A percentile compares a stretch with the other conserved stretches of the same genome.
Conservation (phyloP, 2,329 filamentous ascomycete species). For the Beauveria bassiana region DNA sequence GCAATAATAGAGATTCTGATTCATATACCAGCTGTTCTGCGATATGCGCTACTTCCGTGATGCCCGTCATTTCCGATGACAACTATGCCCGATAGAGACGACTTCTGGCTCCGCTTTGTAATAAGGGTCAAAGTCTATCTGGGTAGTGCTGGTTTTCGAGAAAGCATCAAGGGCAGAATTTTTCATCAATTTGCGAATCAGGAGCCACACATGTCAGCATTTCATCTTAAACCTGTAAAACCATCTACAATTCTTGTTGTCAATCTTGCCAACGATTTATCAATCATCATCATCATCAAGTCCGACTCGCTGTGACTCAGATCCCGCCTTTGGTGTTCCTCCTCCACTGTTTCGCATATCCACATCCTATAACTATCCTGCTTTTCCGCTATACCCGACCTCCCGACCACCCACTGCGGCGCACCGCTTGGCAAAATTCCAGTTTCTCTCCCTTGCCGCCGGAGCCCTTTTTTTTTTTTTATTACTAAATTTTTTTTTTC, state of each 20-base stretch:
- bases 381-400: conserved; percentile 7
- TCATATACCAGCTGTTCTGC: neutral
- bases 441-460: neutral
- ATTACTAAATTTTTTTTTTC: neutral
- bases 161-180: neutral
- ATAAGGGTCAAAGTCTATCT: neutral
- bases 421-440: neutral
- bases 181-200: neutral
- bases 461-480: no score
- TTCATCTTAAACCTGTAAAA: neutral
- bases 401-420: neutral
- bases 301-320: neutral
- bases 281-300: no score
- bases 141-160: neutral
- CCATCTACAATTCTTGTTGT: neutral
- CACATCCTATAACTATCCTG: neutral
- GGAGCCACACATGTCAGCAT: neutral
- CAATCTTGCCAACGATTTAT: no score
- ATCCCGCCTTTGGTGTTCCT: neutral
- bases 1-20: neutral
- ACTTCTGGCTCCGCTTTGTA: neutral
- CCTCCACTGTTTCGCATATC: neutral
- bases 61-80: neutral
- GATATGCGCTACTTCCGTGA: conserved; percentile 1
- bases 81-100: conserved; percentile 6